phyloP scores from a whole-genome alignment of 2,329 filamentous ascomycete genomes.

The Colletotrichum graminicola region DNA sequence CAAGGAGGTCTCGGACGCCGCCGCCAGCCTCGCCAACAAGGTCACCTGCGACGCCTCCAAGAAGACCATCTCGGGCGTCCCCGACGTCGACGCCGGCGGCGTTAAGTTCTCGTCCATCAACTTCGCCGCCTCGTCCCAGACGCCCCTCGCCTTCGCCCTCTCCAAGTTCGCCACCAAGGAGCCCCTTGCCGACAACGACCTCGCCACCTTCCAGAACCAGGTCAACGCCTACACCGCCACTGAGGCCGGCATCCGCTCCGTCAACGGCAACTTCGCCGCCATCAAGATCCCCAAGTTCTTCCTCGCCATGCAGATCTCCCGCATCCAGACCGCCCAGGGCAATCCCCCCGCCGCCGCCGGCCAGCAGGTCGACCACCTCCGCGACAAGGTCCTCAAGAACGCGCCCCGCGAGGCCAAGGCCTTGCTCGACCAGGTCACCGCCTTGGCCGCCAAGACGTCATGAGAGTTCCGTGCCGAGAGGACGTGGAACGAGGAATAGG shows the following conservation, averaged over 20 bases:
- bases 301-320: constrained; percentile 68
- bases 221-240: constrained; percentile 70
- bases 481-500: too few species aligned
- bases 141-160: constrained; percentile 67
- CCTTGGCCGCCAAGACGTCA: constrained; percentile 45
- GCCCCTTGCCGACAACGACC: constrained; percentile 62
- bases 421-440: constrained; percentile 66
- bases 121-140: constrained; percentile 62
- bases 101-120: constrained; percentile 67
- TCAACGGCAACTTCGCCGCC: constrained; percentile 63
- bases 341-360: constrained; percentile 64
- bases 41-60: constrained; percentile 63
- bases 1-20: constrained; percentile 60
- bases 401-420: constrained; percentile 61
- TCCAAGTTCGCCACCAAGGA: constrained; percentile 63
- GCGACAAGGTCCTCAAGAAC: constrained; percentile 70
- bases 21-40: constrained; percentile 54
- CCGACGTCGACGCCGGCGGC: constrained; percentile 66
- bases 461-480: not conserved
- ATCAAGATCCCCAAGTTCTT: constrained; percentile 76
- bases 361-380: constrained; percentile 67
- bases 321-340: constrained; percentile 71
- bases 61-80: constrained; percentile 65
- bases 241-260: constrained; percentile 68
- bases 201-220: constrained; percentile 64